Percentiles rank a stretch among this genome's conserved stretches.
These are phyloP conservation scores for Trichoderma breve DNA, from an alignment of 2,329 filamentous ascomycete genomes.

Conservation along the genomic window DNA sequence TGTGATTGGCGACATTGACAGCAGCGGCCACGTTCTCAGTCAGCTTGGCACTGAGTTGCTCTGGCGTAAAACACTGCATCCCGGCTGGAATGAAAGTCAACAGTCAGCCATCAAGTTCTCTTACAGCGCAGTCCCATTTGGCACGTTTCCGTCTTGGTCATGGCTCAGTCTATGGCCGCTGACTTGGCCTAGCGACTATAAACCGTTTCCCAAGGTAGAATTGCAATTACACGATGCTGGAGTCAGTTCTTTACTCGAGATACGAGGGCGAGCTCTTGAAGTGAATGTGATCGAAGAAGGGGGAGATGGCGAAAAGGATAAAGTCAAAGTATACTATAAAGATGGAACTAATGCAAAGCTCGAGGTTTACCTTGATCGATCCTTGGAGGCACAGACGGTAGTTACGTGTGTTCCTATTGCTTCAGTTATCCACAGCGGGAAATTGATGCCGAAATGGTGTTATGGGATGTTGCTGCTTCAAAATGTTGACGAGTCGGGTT, in stretches of 20 bases:
- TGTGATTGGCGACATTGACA: not conserved
- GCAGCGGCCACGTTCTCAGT: not conserved
- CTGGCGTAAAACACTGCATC: not conserved
- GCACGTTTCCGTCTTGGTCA: not conserved
- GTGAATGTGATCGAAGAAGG: not conserved
- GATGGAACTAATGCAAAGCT: not conserved
- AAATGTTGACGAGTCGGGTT: not conserved
- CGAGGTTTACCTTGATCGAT: not conserved
- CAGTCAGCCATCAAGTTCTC: not conserved
- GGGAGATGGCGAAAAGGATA: not conserved
- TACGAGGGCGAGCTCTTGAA: not conserved
- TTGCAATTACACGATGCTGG: not conserved
- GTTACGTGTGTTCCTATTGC: not conserved
- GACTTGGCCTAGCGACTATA: not conserved
- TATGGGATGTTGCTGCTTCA: not conserved
- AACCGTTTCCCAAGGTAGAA: not conserved
- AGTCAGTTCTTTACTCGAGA: not conserved
- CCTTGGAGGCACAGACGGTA: not conserved
- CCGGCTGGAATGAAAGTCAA: not conserved
- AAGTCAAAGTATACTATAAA: not conserved
- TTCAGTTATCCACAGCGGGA: not conserved
- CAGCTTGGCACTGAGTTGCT: not conserved
- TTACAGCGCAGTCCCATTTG: not conserved
- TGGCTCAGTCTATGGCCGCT: not conserved
- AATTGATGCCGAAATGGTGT: not conserved